These are phyloP conservation scores for Quercus tomentella DNA, from an alignment of 331 rosid genomes.

Conservation along the genomic window DNA sequence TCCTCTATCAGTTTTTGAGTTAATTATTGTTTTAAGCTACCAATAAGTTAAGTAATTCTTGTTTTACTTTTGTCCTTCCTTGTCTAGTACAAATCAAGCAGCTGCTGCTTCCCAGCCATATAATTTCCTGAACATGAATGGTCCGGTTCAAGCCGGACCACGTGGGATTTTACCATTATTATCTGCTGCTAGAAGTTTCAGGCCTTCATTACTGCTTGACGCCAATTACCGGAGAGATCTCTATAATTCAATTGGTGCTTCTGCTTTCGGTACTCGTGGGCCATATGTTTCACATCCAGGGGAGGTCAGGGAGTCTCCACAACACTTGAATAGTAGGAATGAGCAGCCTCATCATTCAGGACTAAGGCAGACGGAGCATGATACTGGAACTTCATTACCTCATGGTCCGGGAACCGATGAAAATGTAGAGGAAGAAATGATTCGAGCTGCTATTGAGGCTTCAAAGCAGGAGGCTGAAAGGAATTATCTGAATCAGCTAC, in stretches of 20 bases:
- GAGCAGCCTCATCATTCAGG: conserved; percentile 34
- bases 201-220: conserved; percentile 70
- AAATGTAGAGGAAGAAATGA: conserved; percentile 62
- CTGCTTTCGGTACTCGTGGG: conserved; percentile 24
- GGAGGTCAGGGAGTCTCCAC: conserved; percentile 29
- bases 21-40: not conserved
- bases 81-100: conserved; percentile 38
- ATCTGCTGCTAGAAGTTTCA: conserved; percentile 68
- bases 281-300: conserved; percentile 34
- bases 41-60: not conserved
- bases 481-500: conserved; percentile 27
- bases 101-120: conserved; percentile 30
- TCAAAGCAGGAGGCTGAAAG: conserved; percentile 50
- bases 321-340: conserved; percentile 21
- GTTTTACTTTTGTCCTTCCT: conserved; percentile 7
- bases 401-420: conserved; percentile 25
- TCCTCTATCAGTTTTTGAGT: not conserved
- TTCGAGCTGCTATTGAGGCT: conserved; percentile 80
- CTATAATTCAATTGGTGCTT: conserved; percentile 34
- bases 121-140: conserved; percentile 11
- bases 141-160: conserved; percentile 27
- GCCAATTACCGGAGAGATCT: conserved; percentile 72
- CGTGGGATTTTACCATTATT: conserved; percentile 50
- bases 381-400: conserved; percentile 17
- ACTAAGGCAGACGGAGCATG: conserved; percentile 29